phyloP scores from a whole-genome alignment of 2,329 filamentous ascomycete species.

The Aspergillus ochraceoroseus region DNA sequence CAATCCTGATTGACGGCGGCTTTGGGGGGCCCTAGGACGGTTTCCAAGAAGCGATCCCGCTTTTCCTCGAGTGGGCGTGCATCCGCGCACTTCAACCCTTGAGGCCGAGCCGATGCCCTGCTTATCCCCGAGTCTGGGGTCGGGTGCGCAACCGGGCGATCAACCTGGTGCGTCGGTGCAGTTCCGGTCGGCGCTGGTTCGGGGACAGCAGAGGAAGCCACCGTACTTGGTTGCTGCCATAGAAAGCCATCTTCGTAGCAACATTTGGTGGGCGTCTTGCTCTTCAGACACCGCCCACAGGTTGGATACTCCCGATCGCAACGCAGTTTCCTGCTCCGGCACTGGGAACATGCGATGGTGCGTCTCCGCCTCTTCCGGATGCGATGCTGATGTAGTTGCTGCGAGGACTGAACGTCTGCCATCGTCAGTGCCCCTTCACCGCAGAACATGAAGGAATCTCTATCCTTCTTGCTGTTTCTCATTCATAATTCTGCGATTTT shows the following conservation, averaged over 20 bases:
- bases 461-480: neutral
- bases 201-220: slow-evolving; percentile 25
- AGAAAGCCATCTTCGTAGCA: slow-evolving; percentile 42
- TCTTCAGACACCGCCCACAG: slow-evolving; percentile 39
- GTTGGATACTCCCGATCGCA: slow-evolving; percentile 43
- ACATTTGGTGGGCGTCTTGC: slow-evolving; percentile 34
- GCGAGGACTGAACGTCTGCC: slow-evolving; percentile 14
- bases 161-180: slow-evolving; percentile 19
- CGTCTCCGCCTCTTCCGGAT: slow-evolving; percentile 39
- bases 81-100: slow-evolving; percentile 12
- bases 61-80: slow-evolving; percentile 23
- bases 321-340: slow-evolving; percentile 41
- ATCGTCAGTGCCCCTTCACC: slow-evolving; percentile 10
- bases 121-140: slow-evolving; percentile 33
- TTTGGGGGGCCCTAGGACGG: slow-evolving; percentile 33
- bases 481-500: slow-evolving; percentile 1
- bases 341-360: slow-evolving; percentile 42
- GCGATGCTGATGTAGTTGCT: slow-evolving; percentile 21
- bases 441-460: neutral
- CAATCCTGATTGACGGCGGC: slow-evolving; percentile 33
- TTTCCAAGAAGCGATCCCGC: slow-evolving; percentile 33
- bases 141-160: slow-evolving; percentile 24
- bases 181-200: slow-evolving; percentile 24
- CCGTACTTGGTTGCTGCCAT: slow-evolving; percentile 38
- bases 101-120: slow-evolving; percentile 24